Percentiles rank a stretch among this genome's conserved stretches.
Conservation (phyloP, 306 rosid species). For the Dryas octopetala region DNA sequence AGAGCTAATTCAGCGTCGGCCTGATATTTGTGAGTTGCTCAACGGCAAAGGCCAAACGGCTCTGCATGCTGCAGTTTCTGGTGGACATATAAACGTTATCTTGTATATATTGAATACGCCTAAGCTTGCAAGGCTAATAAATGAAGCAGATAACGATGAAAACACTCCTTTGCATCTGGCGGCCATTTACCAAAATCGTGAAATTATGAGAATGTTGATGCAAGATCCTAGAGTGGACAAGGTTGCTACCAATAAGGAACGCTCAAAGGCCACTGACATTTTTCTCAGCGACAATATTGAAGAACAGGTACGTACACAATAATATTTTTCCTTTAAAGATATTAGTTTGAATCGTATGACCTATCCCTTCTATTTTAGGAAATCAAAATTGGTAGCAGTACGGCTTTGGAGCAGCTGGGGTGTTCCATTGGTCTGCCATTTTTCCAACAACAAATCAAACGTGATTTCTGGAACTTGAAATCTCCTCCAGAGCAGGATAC, state of each 20-base stretch:
- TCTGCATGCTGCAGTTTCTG: slow-evolving; percentile 4
- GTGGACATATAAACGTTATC: neutral
- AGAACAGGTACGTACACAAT: neutral
- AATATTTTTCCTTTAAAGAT: too few relatives aligned
- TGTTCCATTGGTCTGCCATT: neutral
- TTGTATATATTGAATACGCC: neutral
- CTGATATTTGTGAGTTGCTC: slow-evolving; percentile 3
- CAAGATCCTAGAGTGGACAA: neutral
- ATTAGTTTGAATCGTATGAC: too few relatives aligned
- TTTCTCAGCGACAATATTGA: neutral
- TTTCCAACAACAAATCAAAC: slow-evolving; percentile 4
- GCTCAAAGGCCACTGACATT: neutral
- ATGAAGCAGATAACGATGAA: slow-evolving; percentile 10
- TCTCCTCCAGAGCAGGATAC: too few relatives aligned
- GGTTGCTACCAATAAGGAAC: neutral
- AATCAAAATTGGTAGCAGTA: neutral
- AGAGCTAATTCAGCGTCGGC: neutral
- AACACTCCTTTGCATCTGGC: slow-evolving; percentile 27
- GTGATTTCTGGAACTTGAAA: neutral
- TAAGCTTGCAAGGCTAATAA: neutral
- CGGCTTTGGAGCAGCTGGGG: neutral
- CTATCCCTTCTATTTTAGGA: neutral
- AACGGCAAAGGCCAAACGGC: neutral
- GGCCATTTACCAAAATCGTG: neutral
- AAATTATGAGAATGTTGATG: neutral